phyloP scores from a whole-genome alignment of 2,329 filamentous ascomycete genomes.

The Hirsutella minnesotensis region DNA sequence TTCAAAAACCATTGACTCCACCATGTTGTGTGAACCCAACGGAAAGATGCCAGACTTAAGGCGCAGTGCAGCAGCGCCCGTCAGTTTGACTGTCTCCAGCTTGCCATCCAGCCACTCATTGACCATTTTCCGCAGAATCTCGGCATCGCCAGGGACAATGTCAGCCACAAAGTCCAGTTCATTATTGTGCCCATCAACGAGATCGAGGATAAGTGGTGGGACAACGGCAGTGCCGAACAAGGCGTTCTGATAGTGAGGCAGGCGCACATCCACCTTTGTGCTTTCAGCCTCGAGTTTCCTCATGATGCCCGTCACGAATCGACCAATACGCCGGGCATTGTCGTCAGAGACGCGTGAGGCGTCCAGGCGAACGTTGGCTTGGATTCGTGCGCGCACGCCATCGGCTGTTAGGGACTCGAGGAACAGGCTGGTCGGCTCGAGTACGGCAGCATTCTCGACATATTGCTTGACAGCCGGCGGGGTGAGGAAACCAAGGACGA shows the following conservation, averaged over 20 bases:
- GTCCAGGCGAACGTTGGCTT: constrained; percentile 74
- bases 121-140: constrained; percentile 66
- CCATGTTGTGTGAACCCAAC: constrained; percentile 65
- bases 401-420: constrained; percentile 73
- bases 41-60: constrained; percentile 71
- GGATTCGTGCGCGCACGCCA: constrained; percentile 68
- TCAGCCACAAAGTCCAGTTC: constrained; percentile 69
- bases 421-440: constrained; percentile 74
- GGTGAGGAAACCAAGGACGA: constrained; percentile 68
- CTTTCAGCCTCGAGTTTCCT: constrained; percentile 61
- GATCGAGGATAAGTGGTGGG: constrained; percentile 62
- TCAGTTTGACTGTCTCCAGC: constrained; percentile 57
- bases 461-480: constrained; percentile 77
- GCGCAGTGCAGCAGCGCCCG: constrained; percentile 60
- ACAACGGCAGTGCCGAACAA: constrained; percentile 66
- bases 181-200: constrained; percentile 68
- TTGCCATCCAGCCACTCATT: constrained; percentile 82
- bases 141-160: constrained; percentile 61
- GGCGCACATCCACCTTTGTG: constrained; percentile 62
- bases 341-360: constrained; percentile 60
- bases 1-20: constrained; percentile 68
- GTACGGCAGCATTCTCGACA: constrained; percentile 67
- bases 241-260: constrained; percentile 72
- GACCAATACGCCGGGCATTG: constrained; percentile 63
- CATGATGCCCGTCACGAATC: constrained; percentile 69